These are phyloP conservation scores for Hypsizygus marmoreus DNA, from an alignment of 768 basidiomycete genomes.

Conservation along the genomic window DNA sequence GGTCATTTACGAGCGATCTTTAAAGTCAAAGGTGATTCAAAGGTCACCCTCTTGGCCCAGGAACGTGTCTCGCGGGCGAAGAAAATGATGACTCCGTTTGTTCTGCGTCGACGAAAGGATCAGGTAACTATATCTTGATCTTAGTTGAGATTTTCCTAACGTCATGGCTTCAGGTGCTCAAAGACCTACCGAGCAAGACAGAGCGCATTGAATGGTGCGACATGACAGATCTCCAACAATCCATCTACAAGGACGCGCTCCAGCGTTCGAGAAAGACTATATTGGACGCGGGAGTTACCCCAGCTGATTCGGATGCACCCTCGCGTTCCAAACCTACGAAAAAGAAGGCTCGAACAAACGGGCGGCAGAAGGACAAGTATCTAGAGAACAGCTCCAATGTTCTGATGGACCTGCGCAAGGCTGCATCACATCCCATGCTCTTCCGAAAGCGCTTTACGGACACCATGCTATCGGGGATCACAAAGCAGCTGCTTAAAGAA, in stretches of 20 bases:
- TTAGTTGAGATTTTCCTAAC: slow-evolving; percentile 1
- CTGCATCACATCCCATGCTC: slow-evolving; percentile 94
- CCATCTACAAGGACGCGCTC: slow-evolving; percentile 85
- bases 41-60: slow-evolving; percentile 84
- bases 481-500: slow-evolving; percentile 86
- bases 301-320: slow-evolving; percentile 24
- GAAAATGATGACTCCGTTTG: slow-evolving; percentile 99
- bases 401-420: slow-evolving; percentile 96
- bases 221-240: slow-evolving; percentile 80
- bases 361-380: slow-evolving; percentile 65
- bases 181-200: slow-evolving; percentile 89
- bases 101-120: slow-evolving; percentile 94
- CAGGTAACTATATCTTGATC: slow-evolving; percentile 49
- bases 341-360: slow-evolving; percentile 47
- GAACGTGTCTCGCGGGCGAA: slow-evolving; percentile 94
- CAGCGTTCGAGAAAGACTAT: slow-evolving; percentile 84
- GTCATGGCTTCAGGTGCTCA: slow-evolving; percentile 63
- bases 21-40: slow-evolving; percentile 94
- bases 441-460: slow-evolving; percentile 88
- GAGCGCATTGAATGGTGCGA: slow-evolving; percentile 96
- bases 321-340: slow-evolving; percentile 30
- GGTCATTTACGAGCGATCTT: slow-evolving; percentile 90
- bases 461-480: slow-evolving; percentile 67
- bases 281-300: slow-evolving; percentile 44
- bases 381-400: slow-evolving; percentile 89